Conservation (phyloP, 2,329 filamentous ascomycete species). For the Clonostachys rosea region DNA sequence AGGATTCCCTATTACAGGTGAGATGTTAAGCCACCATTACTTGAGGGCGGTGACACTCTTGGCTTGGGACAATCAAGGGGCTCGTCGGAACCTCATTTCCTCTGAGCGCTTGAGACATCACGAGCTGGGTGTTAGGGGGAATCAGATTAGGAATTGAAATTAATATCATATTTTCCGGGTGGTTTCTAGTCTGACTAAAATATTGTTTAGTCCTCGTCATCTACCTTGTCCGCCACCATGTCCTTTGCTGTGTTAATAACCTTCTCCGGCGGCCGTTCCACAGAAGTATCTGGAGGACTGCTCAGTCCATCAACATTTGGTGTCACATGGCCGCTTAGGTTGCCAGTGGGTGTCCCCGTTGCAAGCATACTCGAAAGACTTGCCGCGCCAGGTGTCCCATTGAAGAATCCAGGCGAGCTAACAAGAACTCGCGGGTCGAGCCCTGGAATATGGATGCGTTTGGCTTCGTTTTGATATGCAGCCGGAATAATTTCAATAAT, state of each 20-base stretch:
- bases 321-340: slow-evolving; percentile 28
- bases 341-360: slow-evolving; percentile 16
- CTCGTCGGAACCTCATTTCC: no score
- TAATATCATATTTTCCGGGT: no score
- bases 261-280: slow-evolving; percentile 40
- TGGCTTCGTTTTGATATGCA: slow-evolving; percentile 94
- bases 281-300: slow-evolving; percentile 36
- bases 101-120: no score
- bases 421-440: slow-evolving; percentile 65
- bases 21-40: no score
- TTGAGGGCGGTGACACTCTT: no score
- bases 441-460: slow-evolving; percentile 79
- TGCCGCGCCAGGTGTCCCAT: slow-evolving; percentile 49
- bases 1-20: no score
- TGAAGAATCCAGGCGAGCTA: slow-evolving; percentile 75
- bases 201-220: slow-evolving; percentile 40
- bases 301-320: slow-evolving; percentile 42
- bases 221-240: slow-evolving; percentile 45
- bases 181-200: neutral
- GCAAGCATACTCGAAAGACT: slow-evolving; percentile 14
- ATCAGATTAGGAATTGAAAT: no score
- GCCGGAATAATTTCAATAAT: slow-evolving; percentile 99
- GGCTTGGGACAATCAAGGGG: no score
- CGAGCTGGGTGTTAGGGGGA: no score
- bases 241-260: slow-evolving; percentile 45